Percentiles rank a stretch among this genome's conserved stretches.
phyloP scores from a whole-genome alignment of 805 yeast species.

The Myxozyma kluyveri region DNA sequence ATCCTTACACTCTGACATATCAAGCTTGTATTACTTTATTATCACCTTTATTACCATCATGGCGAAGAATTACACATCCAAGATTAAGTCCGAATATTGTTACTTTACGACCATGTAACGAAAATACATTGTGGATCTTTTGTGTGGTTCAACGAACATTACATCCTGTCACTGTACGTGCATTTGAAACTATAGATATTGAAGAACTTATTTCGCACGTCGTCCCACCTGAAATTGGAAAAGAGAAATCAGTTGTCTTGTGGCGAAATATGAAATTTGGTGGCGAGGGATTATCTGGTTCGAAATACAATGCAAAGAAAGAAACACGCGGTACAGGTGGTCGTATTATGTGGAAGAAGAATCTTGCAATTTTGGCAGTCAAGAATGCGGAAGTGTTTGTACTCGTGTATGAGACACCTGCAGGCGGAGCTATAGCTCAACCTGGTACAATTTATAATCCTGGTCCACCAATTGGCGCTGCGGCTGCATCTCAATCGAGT shows the following conservation, averaged over 20 bases:
- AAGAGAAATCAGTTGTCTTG: constrained; percentile 21
- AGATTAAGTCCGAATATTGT: constrained; percentile 29
- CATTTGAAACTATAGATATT: constrained; percentile 29
- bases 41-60: constrained; percentile 26
- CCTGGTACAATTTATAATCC: background rate
- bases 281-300: constrained; percentile 17
- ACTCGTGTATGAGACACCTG: constrained; percentile 16
- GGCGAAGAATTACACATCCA: constrained; percentile 26
- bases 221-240: constrained; percentile 27
- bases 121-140: constrained; percentile 28
- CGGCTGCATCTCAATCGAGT: background rate
- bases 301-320: constrained; percentile 23
- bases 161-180: constrained; percentile 30
- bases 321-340: constrained; percentile 29
- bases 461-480: background rate
- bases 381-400: constrained; percentile 30
- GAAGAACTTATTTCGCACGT: constrained; percentile 25
- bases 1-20: constrained; percentile 25
- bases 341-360: constrained; percentile 28
- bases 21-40: constrained; percentile 27
- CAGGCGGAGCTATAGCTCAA: background rate
- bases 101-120: constrained; percentile 28
- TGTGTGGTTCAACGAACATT: constrained; percentile 28
- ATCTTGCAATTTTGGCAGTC: constrained; percentile 26
- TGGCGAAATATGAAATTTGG: constrained; percentile 31